Conservation (phyloP, 2,329 filamentous ascomycete species). For the Cytospora leucostoma region DNA sequence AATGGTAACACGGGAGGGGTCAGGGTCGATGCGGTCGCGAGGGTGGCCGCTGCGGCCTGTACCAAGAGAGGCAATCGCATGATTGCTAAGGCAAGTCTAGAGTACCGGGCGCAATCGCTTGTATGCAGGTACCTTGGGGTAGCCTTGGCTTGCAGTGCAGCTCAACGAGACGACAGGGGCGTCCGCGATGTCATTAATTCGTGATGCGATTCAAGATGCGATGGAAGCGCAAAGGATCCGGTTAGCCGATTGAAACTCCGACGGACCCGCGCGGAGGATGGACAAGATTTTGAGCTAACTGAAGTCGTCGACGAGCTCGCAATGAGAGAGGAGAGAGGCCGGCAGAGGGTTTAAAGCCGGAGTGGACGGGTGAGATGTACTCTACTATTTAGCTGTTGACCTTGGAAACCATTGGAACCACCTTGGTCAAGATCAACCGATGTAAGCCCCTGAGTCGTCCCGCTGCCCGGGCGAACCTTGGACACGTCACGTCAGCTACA, state of each 20-base stretch:
- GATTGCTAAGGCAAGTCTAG: conserved; percentile 11
- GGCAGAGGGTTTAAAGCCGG: background rate
- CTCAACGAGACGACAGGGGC: background rate
- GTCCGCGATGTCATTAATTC: background rate
- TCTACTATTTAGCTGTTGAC: background rate
- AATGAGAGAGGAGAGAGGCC: background rate
- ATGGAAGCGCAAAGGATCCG: background rate
- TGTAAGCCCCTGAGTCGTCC: background rate
- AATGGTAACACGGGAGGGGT: conserved; percentile 59
- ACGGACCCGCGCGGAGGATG: conserved; percentile 24
- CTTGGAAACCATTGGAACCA: background rate
- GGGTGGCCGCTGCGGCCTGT: conserved; percentile 39
- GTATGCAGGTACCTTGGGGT: background rate
- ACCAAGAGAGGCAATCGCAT: conserved; percentile 38
- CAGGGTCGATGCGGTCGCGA: conserved; percentile 51
- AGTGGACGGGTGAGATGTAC: background rate
- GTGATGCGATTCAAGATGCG: background rate
- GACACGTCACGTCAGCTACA: conserved; percentile 6
- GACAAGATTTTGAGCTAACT: background rate
- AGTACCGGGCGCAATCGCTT: background rate
- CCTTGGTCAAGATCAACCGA: too few relatives aligned
- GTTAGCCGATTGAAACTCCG: conserved; percentile 4
- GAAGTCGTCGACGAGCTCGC: background rate
- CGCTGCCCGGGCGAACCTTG: background rate
- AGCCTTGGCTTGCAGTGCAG: background rate